phyloP scores from a whole-genome alignment of 2,329 filamentous ascomycete genomes.

The Apiospora malaysiana region DNA sequence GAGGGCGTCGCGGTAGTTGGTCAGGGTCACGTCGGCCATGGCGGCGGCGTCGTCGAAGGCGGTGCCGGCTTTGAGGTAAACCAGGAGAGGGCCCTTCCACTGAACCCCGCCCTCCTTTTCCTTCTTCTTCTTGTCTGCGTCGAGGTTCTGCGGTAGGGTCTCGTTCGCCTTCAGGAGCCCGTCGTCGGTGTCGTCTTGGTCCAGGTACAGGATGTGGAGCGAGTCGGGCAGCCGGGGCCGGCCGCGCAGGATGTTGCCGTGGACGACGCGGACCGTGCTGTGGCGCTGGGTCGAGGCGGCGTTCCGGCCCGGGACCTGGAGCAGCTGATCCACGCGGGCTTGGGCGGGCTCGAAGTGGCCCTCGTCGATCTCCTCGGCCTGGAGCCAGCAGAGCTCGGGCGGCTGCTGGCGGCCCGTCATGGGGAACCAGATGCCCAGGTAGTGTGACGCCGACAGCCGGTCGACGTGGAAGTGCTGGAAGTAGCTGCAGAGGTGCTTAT shows the following conservation, averaged over 20 bases:
- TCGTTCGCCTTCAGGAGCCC: neutral
- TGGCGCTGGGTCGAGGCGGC: neutral
- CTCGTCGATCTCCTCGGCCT: neutral
- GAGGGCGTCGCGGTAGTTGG: neutral
- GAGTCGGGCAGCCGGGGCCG: neutral
- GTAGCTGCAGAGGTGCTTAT: neutral
- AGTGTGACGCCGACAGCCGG: neutral
- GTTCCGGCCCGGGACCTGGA: neutral
- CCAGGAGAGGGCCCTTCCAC: neutral
- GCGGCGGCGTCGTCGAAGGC: neutral
- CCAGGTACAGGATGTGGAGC: neutral
- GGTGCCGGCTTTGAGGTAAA: neutral
- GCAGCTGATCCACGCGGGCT: neutral
- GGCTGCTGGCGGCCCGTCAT: neutral
- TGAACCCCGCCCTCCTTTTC: neutral
- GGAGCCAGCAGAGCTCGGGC: neutral
- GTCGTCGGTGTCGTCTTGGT: neutral
- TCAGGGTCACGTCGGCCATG: neutral
- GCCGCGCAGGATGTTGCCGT: neutral
- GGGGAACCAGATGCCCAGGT: neutral
- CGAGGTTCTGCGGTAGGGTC: neutral
- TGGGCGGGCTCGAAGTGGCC: neutral
- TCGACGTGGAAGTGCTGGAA: neutral
- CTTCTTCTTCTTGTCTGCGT: no score
- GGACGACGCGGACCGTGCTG: neutral